Base-by-base conservation (phyloP, 2,329 filamentous ascomycete species). In the Aphanoascus verrucosus region DNA sequence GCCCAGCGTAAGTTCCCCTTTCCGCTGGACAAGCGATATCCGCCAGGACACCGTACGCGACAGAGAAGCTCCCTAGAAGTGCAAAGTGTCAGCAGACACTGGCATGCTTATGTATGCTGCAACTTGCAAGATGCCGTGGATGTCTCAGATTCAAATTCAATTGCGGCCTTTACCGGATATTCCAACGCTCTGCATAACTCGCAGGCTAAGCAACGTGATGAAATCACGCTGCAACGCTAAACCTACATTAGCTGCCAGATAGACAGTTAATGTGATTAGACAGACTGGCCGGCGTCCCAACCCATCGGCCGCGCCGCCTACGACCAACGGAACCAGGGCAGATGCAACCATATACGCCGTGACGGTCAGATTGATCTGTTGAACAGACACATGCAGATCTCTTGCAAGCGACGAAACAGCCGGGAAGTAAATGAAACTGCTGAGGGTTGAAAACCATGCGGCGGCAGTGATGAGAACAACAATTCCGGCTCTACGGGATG, bases 1-100 rank as follows among this genome's bases (percentile, higher is more conserved):
- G n/a, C n/a, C 80, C 85, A 71, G 90, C 83, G 62, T 86, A 90
- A 53, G 77, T 79, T 2, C 86, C 87, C 60, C 87, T 74, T 65
- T 91, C 84, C 0, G 79, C 76, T 44, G 78, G 81, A 0, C 83
- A 81, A 0, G 82, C 77, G 4, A 89, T 76, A 61, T 93, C 87
- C 0, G 84, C 82, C 12, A 90, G 78, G 1, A 88, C 80, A n/a
- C n/a, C n/a, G n/a, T n/a, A n/a, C n/a, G n/a, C n/a, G n/a, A n/a
- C n/a, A n/a, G n/a, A n/a, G n/a, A n/a, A n/a, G n/a, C n/a, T n/a
- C n/a, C n/a, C n/a, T n/a, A n/a, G n/a, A n/a, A n/a, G n/a, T n/a
- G n/a, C n/a, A n/a, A n/a, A n/a, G n/a, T n/a, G n/a, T n/a, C n/a
- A n/a, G n/a, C n/a, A n/a, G n/a, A n/a, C n/a, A n/a, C n/a, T n/a